These are phyloP conservation scores for Fremontodendron californicum DNA, from an alignment of 345 rosid species.

Conservation along the genomic window DNA sequence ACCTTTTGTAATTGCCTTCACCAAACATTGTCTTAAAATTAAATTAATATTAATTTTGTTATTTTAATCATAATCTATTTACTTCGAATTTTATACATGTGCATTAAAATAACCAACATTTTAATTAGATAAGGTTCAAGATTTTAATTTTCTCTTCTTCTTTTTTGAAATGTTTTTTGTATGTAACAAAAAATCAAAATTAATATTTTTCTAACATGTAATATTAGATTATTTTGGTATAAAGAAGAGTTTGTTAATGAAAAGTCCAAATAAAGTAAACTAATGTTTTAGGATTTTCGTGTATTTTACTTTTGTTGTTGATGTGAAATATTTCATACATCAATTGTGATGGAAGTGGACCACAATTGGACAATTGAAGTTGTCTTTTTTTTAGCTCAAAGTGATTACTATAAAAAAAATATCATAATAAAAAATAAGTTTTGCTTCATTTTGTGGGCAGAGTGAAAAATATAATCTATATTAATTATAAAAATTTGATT, in stretches of 20 bases:
- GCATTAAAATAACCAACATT: too few species aligned
- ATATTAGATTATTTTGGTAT: too few species aligned
- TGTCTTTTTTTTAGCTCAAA: slow-evolving; percentile 2
- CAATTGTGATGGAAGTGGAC: neutral
- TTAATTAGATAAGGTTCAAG: too few species aligned
- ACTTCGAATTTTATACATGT: too few species aligned
- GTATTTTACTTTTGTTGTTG: neutral
- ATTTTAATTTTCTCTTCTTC: too few species aligned
- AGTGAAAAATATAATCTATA: neutral
- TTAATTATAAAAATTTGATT: too few species aligned
- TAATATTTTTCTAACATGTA: too few species aligned
- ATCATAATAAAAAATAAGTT: neutral
- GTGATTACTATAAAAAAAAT: neutral
- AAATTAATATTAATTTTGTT: too few species aligned
- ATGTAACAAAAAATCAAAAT: too few species aligned
- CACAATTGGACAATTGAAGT: neutral
- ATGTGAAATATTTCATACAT: neutral
- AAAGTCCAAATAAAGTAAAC: neutral
- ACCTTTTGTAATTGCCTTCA: slow-evolving; percentile 26
- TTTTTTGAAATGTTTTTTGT: too few species aligned
- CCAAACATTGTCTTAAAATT: slow-evolving; percentile 14
- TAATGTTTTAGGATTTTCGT: neutral
- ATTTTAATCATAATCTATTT: too few species aligned
- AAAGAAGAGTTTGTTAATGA: too few species aligned
- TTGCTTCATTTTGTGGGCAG: neutral